These are phyloP conservation scores for Canavalia gladiata DNA, from an alignment of 306 rosid genomes.

Conservation along the genomic window DNA sequence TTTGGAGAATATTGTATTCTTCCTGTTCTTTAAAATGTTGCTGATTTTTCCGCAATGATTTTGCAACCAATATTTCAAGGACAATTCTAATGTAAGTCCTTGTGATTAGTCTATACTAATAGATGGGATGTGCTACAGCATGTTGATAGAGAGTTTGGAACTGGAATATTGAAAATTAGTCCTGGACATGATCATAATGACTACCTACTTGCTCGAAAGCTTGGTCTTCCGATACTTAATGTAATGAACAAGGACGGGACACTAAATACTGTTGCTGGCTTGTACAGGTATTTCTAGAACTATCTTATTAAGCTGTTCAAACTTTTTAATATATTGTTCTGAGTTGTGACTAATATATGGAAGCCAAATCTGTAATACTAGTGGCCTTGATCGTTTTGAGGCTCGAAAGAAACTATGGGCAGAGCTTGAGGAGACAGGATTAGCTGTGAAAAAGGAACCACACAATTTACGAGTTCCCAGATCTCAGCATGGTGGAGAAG, in stretches of 20 bases:
- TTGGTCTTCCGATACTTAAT: constrained; percentile 96
- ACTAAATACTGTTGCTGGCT: constrained; percentile 87
- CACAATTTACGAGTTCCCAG: constrained; percentile 94
- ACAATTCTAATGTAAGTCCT: constrained; percentile 29
- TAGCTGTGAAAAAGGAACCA: constrained; percentile 87
- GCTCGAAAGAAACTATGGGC: constrained; percentile 93
- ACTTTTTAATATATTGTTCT: constrained; percentile 1
- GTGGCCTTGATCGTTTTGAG: constrained; percentile 98
- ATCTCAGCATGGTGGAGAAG: constrained; percentile 99
- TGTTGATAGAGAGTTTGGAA: constrained; percentile 94
- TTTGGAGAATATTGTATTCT: constrained; percentile 13
- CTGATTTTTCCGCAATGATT: constrained; percentile 6
- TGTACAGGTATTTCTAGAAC: constrained; percentile 71
- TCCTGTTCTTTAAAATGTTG: background rate
- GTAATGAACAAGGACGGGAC: constrained; percentile 99
- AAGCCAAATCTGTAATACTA: constrained; percentile 48
- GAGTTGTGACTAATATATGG: constrained; percentile 46
- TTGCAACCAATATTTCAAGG: constrained; percentile 33
- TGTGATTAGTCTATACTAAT: constrained; percentile 22
- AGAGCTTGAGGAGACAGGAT: constrained; percentile 90
- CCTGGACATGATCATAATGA: constrained; percentile 99
- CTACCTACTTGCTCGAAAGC: constrained; percentile 90
- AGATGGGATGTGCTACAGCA: constrained; percentile 59
- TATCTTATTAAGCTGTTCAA: constrained; percentile 38
- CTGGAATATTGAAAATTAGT: constrained; percentile 95